These are phyloP conservation scores for Fusarium sp. DNA, from an alignment of 2,329 filamentous ascomycete genomes.

Conservation along the genomic window DNA sequence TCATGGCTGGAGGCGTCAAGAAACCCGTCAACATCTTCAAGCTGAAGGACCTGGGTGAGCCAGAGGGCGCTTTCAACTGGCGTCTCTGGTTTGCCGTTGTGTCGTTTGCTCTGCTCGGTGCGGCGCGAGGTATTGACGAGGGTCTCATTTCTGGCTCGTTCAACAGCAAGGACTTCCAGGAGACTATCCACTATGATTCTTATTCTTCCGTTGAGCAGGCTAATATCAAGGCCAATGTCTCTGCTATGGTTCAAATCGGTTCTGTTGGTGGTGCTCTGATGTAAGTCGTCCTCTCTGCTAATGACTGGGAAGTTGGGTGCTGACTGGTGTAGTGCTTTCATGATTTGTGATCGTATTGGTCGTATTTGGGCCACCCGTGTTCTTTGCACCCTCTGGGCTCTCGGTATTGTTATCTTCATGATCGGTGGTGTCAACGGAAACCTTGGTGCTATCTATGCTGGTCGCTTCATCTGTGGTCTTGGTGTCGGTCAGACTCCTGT, in stretches of 20 bases:
- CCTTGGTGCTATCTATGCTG: conserved; percentile 69
- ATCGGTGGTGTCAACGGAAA: conserved; percentile 60
- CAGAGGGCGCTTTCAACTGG: conserved; percentile 80
- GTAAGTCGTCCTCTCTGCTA: conserved; percentile 42
- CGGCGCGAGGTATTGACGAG: conserved; percentile 82
- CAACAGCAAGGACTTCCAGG: conserved; percentile 72
- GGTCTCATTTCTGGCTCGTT: conserved; percentile 80
- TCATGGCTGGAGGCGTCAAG: conserved; percentile 63
- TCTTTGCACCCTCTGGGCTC: conserved; percentile 66
- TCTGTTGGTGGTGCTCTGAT: conserved; percentile 76
- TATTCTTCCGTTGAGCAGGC: conserved; percentile 66
- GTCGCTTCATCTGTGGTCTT: conserved; percentile 72
- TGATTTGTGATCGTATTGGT: conserved; percentile 69
- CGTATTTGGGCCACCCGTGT: conserved; percentile 70
- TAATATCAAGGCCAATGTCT: conserved; percentile 80
- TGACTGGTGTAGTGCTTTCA: conserved; percentile 59
- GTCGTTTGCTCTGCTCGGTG: conserved; percentile 79
- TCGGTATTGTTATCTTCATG: conserved; percentile 69
- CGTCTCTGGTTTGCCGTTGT: conserved; percentile 80
- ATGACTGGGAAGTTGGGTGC: background rate
- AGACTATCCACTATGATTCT: conserved; percentile 65
- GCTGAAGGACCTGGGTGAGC: conserved; percentile 71
- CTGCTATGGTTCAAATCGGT: conserved; percentile 84
- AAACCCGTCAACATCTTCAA: conserved; percentile 72
- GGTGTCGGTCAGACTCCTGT: conserved; percentile 75